Conservation (phyloP, 2,329 filamentous ascomycete species). For the Fusarium transvaalense region DNA sequence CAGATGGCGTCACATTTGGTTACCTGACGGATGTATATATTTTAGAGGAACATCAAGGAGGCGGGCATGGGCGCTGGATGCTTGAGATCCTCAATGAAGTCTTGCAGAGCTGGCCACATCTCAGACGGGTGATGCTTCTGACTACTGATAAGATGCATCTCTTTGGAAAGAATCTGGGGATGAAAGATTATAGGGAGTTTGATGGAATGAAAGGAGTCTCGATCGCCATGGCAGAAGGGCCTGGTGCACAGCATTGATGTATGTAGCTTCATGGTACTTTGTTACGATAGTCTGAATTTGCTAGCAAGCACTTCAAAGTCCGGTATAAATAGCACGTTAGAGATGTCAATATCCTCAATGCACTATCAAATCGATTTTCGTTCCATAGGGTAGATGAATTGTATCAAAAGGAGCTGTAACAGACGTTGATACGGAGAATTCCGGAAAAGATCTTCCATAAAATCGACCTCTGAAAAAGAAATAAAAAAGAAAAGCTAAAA, state of each 20-base stretch:
- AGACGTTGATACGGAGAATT: too few relatives aligned
- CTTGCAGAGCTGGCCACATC: background rate
- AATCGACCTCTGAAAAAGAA: too few relatives aligned
- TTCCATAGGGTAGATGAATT: too few relatives aligned
- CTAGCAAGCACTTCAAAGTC: too few relatives aligned
- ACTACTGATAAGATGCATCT: conserved; percentile 3
- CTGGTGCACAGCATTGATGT: background rate
- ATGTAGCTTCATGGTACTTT: too few relatives aligned
- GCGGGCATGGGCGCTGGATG: conserved; percentile 1
- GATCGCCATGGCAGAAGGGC: background rate
- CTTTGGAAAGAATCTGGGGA: conserved; percentile 1
- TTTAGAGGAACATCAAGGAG: background rate
- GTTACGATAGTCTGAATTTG: too few relatives aligned
- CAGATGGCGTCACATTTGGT: conserved; percentile 1
- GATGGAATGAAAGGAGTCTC: background rate
- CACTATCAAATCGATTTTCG: too few relatives aligned
- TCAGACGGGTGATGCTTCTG: background rate
- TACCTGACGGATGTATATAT: background rate
- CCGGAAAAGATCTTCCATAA: too few relatives aligned
- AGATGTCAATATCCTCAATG: too few relatives aligned
- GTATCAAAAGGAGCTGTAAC: too few relatives aligned
- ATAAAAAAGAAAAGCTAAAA: too few relatives aligned
- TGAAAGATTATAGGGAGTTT: background rate
- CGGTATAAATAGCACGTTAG: too few relatives aligned
- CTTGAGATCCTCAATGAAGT: background rate